Evolutionary conservation across 139 green algal species (phyloP), one percentile per base, ranked within the genome.

Genomic region (Edaphochlamys debaryana): DNA sequence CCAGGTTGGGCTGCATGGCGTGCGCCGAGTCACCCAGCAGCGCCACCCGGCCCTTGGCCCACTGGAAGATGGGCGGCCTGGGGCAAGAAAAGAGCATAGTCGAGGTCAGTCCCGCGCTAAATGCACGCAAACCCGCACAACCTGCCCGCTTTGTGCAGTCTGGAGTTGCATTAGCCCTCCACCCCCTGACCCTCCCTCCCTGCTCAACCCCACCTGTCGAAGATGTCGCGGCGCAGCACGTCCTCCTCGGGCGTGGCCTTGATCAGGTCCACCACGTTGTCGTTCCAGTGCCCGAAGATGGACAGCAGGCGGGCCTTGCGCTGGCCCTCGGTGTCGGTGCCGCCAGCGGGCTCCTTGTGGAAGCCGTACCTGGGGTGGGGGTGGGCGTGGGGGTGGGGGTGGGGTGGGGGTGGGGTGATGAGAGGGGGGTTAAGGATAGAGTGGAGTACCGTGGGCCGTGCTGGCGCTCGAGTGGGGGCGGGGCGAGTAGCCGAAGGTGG

Each of bases 1-100:
- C 97, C 85, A 99, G 90, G 92, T 99, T 99, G 79, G 97, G 97
- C 93, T 98, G 97, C 96, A 99, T 99, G 22, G 97, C 96, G 81
- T 99, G 97, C 36, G 94, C 95, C n/a, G 86, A 91, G 87, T 99
- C 97, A 7, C 97, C 97, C 64, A 99, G 91, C 64, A 99, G 90
- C 0, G 91, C 95, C 29, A 99, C 96, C 20, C 93, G 86, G 36
- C 94, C 94, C 79, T 97, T 90, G 41, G 85, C 69, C 97, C 97
- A 98, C 40, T 84, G 87, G 78, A 97, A 94, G 78, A 95, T 95
- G 48, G 92, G 92, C 17, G 90, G 84, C 62, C 87, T 79, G 92
- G 34, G 86, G 11, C 5, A 4, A 8, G 60, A 30, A 40, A 29
- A 67, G 60, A 4, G 30, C n/a, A n/a, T n/a, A n/a, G n/a, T n/a